These are phyloP conservation scores for Lentithecium fluviatile DNA, from an alignment of 495 filamentous ascomycete genomes.

Conservation along the genomic window DNA sequence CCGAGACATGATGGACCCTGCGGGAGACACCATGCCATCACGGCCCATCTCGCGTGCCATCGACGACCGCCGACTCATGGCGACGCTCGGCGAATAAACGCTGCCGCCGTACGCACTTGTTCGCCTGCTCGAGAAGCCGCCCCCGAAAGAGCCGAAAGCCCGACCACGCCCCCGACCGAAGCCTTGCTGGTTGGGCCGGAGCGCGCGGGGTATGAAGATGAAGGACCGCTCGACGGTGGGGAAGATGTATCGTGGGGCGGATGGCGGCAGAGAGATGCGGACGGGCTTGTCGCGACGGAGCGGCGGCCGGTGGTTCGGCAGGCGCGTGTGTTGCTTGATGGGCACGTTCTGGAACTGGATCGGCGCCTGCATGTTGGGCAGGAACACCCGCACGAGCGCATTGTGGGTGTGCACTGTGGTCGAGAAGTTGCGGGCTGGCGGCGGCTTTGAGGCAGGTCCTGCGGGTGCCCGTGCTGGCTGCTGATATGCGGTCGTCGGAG, in stretches of 20 bases:
- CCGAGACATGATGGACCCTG: conserved; percentile 71
- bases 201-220: conserved; percentile 93
- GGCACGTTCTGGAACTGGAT: conserved; percentile 69
- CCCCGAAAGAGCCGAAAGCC: conserved; percentile 63
- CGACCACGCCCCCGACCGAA: conserved; percentile 66
- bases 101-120: conserved; percentile 81
- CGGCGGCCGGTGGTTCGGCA: conserved; percentile 92
- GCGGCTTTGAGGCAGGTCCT: conserved; percentile 6
- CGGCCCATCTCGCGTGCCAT: conserved; percentile 72
- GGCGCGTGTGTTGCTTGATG: conserved; percentile 82
- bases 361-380: conserved; percentile 70
- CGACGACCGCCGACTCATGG: conserved; percentile 89
- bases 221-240: conserved; percentile 87
- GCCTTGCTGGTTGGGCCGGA: conserved; percentile 87
- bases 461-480: conserved; percentile 6
- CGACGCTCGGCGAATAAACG: conserved; percentile 82
- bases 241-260: conserved; percentile 80
- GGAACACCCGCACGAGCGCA: conserved; percentile 75
- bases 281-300: conserved; percentile 96
- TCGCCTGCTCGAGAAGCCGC: conserved; percentile 66
- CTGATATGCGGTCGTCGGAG: not conserved
- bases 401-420: conserved; percentile 69
- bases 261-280: conserved; percentile 82
- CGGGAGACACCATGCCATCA: conserved; percentile 72
- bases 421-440: conserved; percentile 57